Conservation (phyloP, 108 stramenopile species). For the Skeletonema grethae region DNA sequence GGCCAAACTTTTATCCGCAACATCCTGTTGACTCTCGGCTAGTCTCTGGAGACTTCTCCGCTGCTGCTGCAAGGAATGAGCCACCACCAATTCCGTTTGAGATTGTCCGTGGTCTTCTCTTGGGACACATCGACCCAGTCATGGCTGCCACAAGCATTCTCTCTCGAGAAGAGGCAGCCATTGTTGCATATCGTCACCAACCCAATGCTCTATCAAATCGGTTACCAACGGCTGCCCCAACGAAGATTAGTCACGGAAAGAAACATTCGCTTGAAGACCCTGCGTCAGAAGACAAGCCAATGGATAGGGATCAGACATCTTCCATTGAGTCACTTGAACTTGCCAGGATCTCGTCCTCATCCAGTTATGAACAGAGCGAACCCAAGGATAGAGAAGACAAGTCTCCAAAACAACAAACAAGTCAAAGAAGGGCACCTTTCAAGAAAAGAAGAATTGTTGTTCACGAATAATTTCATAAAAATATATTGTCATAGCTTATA, state of each 20-base stretch:
- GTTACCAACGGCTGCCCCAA: background rate
- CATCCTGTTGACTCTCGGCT: background rate
- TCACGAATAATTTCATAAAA: background rate
- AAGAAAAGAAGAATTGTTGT: background rate
- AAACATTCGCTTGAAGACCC: background rate
- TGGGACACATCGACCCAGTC: constrained; percentile 39
- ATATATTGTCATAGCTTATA: background rate
- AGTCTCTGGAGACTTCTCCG: background rate
- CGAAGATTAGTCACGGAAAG: background rate
- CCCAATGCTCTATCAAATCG: background rate
- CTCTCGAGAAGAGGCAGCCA: constrained; percentile 37
- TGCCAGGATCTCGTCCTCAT: background rate
- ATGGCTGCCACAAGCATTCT: constrained; percentile 21
- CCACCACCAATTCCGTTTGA: constrained; percentile 23
- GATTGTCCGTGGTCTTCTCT: constrained; percentile 38
- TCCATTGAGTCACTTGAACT: background rate
- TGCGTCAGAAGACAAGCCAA: background rate
- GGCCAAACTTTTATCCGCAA: background rate
- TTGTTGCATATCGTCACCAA: constrained; percentile 20
- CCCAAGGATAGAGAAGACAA: background rate
- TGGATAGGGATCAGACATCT: background rate
- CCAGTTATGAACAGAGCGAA: constrained; percentile 2
- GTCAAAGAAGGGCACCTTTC: background rate
- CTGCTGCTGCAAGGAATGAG: constrained; percentile 2
- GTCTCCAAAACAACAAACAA: background rate